Conservation (phyloP, 176 grass and related monocot genomes). For the Hsuehochloa calcarea region DNA sequence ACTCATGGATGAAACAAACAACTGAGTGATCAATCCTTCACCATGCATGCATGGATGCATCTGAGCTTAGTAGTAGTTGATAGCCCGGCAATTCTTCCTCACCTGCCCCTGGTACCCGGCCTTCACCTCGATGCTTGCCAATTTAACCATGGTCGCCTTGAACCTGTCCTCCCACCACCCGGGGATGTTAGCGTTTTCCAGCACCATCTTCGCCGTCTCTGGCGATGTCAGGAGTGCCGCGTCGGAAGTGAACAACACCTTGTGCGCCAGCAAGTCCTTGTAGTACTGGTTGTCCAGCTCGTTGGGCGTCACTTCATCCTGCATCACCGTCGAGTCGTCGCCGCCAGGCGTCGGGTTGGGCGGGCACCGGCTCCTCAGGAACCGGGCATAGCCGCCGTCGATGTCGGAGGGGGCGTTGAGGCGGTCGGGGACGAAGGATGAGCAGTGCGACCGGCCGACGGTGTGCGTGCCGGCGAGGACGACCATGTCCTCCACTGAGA, state of each 20-base stretch:
- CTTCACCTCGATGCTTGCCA: slow-evolving; percentile 39
- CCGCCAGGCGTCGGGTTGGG: background rate
- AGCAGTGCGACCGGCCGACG: slow-evolving; percentile 40
- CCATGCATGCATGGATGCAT: background rate
- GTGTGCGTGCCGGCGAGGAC: slow-evolving; percentile 41
- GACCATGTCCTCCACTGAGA: slow-evolving; percentile 33
- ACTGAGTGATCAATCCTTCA: background rate
- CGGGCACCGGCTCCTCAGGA: slow-evolving; percentile 14
- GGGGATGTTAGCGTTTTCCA: slow-evolving; percentile 1
- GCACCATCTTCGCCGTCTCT: slow-evolving; percentile 17
- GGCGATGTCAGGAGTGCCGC: slow-evolving; percentile 29
- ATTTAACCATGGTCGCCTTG: slow-evolving; percentile 37
- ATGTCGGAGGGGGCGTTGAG: background rate
- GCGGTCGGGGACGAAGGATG: slow-evolving; percentile 28
- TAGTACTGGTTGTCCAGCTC: slow-evolving; percentile 51
- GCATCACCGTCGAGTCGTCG: slow-evolving; percentile 28
- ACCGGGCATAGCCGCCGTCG: background rate
- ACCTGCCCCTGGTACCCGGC: slow-evolving; percentile 35
- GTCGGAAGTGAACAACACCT: slow-evolving; percentile 46
- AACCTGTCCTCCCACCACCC: slow-evolving; percentile 40
- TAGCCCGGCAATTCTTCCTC: slow-evolving; percentile 35
- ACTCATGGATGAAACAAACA: background rate
- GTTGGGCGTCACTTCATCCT: slow-evolving; percentile 9
- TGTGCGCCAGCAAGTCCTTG: slow-evolving; percentile 11
- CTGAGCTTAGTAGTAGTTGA: slow-evolving; percentile 18